Conservation (phyloP, 371 early-diverging fungal species). For the Fennellomyces sp. region DNA sequence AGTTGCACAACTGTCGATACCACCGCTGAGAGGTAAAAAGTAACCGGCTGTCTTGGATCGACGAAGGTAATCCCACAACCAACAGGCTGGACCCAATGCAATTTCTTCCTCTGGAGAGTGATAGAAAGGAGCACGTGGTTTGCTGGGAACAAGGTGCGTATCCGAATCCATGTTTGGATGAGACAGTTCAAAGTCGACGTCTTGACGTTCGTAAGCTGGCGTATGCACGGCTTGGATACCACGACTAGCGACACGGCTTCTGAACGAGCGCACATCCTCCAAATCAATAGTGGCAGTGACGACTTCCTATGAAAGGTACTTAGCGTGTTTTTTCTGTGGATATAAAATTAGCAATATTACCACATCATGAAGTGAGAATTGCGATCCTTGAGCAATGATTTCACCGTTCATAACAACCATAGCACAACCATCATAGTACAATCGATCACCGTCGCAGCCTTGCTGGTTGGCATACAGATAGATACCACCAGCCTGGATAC, state of each 20-base stretch:
- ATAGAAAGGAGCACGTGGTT: slow-evolving; percentile 43
- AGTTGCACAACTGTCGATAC: slow-evolving; percentile 95
- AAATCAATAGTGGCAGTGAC: slow-evolving; percentile 91
- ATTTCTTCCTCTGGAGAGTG: slow-evolving; percentile 83
- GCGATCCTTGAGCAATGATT: slow-evolving; percentile 88
- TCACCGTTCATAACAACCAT: slow-evolving; percentile 92
- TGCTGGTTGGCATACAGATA: slow-evolving; percentile 96
- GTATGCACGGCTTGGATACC: slow-evolving; percentile 78
- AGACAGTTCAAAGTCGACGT: slow-evolving; percentile 60
- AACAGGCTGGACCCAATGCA: slow-evolving; percentile 95
- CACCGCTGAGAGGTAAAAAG: slow-evolving; percentile 96
- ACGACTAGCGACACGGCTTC: slow-evolving; percentile 75
- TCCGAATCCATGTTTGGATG: slow-evolving; percentile 47
- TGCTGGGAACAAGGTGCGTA: slow-evolving; percentile 31
- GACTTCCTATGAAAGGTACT: slow-evolving; percentile 72
- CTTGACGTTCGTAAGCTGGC: slow-evolving; percentile 64
- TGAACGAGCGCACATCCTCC: slow-evolving; percentile 84
- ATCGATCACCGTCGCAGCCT: slow-evolving; percentile 98
- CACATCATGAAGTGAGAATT: slow-evolving; percentile 93
- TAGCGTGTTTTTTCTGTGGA: neutral
- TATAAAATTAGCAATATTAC: no score
- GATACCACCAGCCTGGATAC: slow-evolving; percentile 78
- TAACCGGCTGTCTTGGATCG: slow-evolving; percentile 89
- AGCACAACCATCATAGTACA: slow-evolving; percentile 96
- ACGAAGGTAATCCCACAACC: slow-evolving; percentile 99